Base-by-base conservation (phyloP, 2,329 filamentous ascomycete species). In the Coleophoma eucalyptorum region DNA sequence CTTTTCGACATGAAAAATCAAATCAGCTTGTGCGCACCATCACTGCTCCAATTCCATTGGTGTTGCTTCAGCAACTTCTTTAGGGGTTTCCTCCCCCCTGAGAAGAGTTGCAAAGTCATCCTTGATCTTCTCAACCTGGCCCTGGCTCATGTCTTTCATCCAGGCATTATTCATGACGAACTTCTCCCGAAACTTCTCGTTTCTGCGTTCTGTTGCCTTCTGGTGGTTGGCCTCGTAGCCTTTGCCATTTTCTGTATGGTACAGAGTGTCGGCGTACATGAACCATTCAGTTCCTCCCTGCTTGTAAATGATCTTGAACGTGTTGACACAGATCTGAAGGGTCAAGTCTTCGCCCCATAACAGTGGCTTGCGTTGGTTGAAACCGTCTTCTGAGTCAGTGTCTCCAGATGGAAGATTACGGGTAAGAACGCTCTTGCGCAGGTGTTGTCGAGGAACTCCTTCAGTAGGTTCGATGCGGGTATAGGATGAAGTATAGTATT, bases 401-500 rank as follows among this genome's bases (percentile, higher is more conserved):
- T 88, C 80, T 51, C 78, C 71, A 65, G 56, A 75, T 0, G 86
- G 84, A 35, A 90, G 72, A 66, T 89, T 92, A 51, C 88, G 85
- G 46, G 82, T 79, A 15, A 93, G 75, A 51, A 91, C 82, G 4
- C 83, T 79, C 69, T 84, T 87, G 55, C 80, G 81, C 62, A 90
- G 77, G 44, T 80, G 81, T 5, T 78, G 77, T 46, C 84, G 76
- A 6, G 79, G 73, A 3, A 94, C 79, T 13, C 89, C 89, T 69
- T 94, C 89, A 0, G 94, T 99, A 2, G 90, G 89, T 63, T 96
- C 90, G 20, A 92, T 81, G 56, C 90, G 89, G 58, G 90, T 89
- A 69, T 89, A 97, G 0, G 92, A 91, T 16, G 93, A 92, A 51
- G 96, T 90, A 67, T 99, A 99, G 72, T 95, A 96, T 61, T 93